Evolutionary conservation across 257 asterid species (phyloP).

Genomic region (Paulownia fortunei): DNA sequence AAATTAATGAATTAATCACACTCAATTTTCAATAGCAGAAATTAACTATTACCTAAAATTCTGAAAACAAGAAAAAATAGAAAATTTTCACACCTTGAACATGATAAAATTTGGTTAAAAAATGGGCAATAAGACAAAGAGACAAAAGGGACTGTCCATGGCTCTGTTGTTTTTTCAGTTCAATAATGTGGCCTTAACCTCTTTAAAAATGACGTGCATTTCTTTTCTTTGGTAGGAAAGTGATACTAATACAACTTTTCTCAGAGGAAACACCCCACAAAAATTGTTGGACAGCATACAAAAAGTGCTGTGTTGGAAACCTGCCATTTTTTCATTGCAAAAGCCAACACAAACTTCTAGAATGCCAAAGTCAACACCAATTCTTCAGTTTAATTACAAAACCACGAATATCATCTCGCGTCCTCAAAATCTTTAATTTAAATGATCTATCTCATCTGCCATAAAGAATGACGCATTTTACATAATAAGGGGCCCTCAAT

Average conservation of each 20-base stretch:
- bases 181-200: not conserved
- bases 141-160: not conserved
- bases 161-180: not conserved
- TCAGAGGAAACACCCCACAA: not conserved
- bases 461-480: not conserved
- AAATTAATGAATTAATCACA: not conserved
- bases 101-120: not conserved
- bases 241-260: not conserved
- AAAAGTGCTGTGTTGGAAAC: not conserved
- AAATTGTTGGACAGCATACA: not conserved
- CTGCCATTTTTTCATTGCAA: not conserved
- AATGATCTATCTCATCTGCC: not conserved
- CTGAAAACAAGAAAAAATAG: not conserved
- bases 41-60: no score
- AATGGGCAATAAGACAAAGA: not conserved
- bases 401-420: not conserved
- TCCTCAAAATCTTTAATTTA: not conserved
- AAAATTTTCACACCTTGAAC: not conserved
- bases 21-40: no score
- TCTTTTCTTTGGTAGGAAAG: not conserved
- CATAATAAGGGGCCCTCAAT: not conserved
- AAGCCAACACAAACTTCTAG: not conserved
- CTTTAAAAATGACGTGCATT: not conserved
- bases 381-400: not conserved
- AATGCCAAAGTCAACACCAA: not conserved